phyloP scores from a whole-genome alignment of 805 yeast species.

The Cyberlindnera maclurae region DNA sequence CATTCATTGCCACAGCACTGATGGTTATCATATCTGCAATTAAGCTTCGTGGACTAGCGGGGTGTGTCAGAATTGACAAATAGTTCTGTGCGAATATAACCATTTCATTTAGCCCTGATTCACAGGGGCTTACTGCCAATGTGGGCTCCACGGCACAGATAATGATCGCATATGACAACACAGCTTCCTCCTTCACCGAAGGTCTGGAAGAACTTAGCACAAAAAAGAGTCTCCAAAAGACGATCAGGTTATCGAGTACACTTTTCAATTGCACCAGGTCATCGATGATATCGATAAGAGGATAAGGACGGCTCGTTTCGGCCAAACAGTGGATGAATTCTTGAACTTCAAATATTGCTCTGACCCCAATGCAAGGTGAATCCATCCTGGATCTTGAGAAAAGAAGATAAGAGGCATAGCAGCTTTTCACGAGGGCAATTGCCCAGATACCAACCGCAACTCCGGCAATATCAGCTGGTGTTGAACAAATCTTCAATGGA shows the following conservation, averaged over 20 bases:
- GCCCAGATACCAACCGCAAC: too few species aligned
- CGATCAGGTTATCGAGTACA: too few species aligned
- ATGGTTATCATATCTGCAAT: slow-evolving; percentile 5
- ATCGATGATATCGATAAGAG: not conserved
- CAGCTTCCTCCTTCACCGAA: not conserved
- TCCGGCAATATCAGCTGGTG: too few species aligned
- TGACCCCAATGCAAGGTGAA: too few species aligned
- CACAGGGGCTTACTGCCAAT: not conserved
- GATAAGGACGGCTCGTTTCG: not conserved
- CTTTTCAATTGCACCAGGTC: too few species aligned
- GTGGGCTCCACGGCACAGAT: not conserved
- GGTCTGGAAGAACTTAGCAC: not conserved
- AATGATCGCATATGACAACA: not conserved
- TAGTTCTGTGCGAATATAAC: not conserved
- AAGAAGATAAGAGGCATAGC: too few species aligned
- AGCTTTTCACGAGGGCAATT: too few species aligned
- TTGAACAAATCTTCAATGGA: too few species aligned
- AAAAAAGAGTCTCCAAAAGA: not conserved
- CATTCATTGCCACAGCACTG: slow-evolving; percentile 9
- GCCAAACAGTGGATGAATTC: not conserved
- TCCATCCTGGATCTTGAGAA: too few species aligned
- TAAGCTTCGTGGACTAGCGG: slow-evolving; percentile 1
- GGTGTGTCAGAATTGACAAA: not conserved
- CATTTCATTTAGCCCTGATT: not conserved
- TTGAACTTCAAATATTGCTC: not conserved